Percentiles rank a stretch among this genome's conserved stretches.
phyloP scores from a whole-genome alignment of 495 filamentous ascomycete species.

The Aspergillus asperescens region DNA sequence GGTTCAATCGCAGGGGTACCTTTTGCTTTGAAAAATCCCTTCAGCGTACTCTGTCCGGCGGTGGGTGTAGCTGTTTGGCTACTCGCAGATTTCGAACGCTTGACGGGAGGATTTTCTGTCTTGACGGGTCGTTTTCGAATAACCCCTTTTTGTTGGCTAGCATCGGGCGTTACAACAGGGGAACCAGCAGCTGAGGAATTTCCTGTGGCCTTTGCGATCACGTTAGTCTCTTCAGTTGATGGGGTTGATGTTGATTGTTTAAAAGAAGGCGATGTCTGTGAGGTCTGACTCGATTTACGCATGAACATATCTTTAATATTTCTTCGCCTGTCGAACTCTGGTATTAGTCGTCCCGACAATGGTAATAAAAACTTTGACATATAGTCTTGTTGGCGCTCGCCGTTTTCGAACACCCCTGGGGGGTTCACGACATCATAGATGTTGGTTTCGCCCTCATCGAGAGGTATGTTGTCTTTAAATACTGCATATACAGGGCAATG shows the following conservation, averaged over 20 bases:
- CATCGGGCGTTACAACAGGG: neutral
- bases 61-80: constrained; percentile 20
- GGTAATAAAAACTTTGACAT: constrained; percentile 60
- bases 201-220: neutral
- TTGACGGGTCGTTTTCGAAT: constrained; percentile 30
- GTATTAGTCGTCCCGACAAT: constrained; percentile 74
- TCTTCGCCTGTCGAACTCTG: constrained; percentile 77
- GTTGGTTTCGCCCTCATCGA: constrained; percentile 46
- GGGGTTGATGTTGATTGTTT: neutral
- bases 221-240: constrained; percentile 4
- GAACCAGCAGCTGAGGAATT: neutral
- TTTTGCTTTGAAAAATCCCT: constrained; percentile 76
- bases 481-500: constrained; percentile 89
- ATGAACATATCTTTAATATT: constrained; percentile 92
- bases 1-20: neutral
- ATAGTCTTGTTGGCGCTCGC: constrained; percentile 63
- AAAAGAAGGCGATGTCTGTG: constrained; percentile 6
- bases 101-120: constrained; percentile 24
- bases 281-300: constrained; percentile 42
- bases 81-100: constrained; percentile 44
- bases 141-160: constrained; percentile 12
- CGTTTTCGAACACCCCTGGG: constrained; percentile 64
- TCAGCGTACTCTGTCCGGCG: constrained; percentile 68
- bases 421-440: constrained; percentile 79
- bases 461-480: constrained; percentile 58